Percentiles rank a stretch among this genome's conserved stretches.
Conservation (phyloP, 495 filamentous ascomycete genomes). For the Parachaetomium inaequale region DNA sequence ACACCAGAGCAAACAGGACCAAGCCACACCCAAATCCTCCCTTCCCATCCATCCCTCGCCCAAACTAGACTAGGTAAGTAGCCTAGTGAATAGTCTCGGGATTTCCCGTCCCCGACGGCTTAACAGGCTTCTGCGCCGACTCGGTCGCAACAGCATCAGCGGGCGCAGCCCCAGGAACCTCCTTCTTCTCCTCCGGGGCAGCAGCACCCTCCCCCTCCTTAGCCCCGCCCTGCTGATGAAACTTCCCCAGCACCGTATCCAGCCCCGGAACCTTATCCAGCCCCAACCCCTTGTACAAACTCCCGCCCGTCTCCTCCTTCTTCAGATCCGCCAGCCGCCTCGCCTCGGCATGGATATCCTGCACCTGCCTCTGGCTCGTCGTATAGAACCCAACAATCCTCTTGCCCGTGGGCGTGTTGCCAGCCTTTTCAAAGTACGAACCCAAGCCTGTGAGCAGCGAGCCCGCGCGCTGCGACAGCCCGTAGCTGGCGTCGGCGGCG, state of each 20-base stretch:
- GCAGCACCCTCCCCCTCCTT: neutral
- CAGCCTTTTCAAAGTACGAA: slow-evolving; percentile 86
- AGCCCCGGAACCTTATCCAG: slow-evolving; percentile 41
- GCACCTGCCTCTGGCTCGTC: slow-evolving; percentile 73
- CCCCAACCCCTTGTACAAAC: slow-evolving; percentile 44
- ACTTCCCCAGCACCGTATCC: slow-evolving; percentile 29
- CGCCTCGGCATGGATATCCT: slow-evolving; percentile 90
- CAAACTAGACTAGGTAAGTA: neutral
- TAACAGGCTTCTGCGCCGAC: slow-evolving; percentile 10
- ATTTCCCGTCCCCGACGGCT: slow-evolving; percentile 4
- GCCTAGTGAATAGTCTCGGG: slow-evolving; percentile 15
- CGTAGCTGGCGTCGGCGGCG: slow-evolving; percentile 70
- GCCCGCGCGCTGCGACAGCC: slow-evolving; percentile 62
- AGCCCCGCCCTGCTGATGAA: neutral
- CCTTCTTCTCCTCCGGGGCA: slow-evolving; percentile 10
- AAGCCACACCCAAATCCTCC: neutral
- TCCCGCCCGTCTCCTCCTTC: slow-evolving; percentile 57
- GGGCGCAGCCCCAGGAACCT: slow-evolving; percentile 16
- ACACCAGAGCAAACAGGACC: neutral
- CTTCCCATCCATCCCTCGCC: neutral
- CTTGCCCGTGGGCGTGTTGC: slow-evolving; percentile 78
- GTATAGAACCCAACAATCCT: slow-evolving; percentile 83
- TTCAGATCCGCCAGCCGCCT: slow-evolving; percentile 82
- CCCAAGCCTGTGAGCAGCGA: slow-evolving; percentile 62
- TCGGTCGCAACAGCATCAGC: slow-evolving; percentile 14